phyloP scores from a whole-genome alignment of 2,329 filamentous ascomycete genomes.

The Scleromitrula shiraiana region DNA sequence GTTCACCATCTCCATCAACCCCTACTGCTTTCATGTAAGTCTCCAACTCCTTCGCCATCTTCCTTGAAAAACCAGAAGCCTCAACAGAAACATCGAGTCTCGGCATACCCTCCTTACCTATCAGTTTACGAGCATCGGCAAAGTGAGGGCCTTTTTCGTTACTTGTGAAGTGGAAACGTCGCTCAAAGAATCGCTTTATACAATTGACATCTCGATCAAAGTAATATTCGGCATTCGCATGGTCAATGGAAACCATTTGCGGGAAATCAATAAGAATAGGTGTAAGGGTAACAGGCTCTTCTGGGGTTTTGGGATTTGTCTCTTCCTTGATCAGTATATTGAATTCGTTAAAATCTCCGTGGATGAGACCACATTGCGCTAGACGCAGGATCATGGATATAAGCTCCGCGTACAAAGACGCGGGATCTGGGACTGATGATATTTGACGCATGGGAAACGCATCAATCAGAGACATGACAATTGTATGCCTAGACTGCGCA shows the following conservation, averaged over 20 bases:
- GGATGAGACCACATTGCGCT: constrained; percentile 81
- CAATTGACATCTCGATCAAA: constrained; percentile 95
- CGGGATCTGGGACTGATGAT: constrained; percentile 72
- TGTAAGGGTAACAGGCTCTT: constrained; percentile 47
- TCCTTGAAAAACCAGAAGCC: constrained; percentile 91
- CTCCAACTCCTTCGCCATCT: constrained; percentile 92
- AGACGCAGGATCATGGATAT: constrained; percentile 79
- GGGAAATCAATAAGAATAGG: constrained; percentile 96
- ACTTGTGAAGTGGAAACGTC: constrained; percentile 79
- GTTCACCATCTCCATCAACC: constrained; percentile 38
- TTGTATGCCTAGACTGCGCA: constrained; percentile 85
- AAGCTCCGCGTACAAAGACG: constrained; percentile 81
- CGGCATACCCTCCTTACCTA: constrained; percentile 55
- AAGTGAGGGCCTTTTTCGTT: constrained; percentile 80
- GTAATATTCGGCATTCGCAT: constrained; percentile 90
- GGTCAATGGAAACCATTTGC: constrained; percentile 94
- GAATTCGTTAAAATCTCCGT: constrained; percentile 99
- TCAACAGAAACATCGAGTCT: constrained; percentile 83
- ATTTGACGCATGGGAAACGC: constrained; percentile 89
- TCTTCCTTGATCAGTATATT: constrained; percentile 90
- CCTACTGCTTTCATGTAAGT: constrained; percentile 73
- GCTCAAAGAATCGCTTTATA: constrained; percentile 87
- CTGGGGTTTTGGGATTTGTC: constrained; percentile 32
- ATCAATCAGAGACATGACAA: constrained; percentile 92
- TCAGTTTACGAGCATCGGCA: constrained; percentile 68